Evolutionary conservation across 306 rosid species (phyloP).

Genomic region (Chamaecrista fasciculata): DNA sequence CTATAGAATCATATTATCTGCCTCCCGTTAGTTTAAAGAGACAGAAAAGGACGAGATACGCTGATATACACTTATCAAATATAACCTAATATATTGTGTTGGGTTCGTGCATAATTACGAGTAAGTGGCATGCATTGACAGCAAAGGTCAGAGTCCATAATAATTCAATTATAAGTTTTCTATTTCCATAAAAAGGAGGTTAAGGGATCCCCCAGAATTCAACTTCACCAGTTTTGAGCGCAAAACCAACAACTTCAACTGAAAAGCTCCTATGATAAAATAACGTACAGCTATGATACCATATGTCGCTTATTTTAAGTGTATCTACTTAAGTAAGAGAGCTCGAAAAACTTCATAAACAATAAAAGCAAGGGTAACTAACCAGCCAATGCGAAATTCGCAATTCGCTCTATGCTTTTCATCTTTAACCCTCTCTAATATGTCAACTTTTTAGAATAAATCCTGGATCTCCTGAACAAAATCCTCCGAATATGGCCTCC

Average conservation of each 20-base stretch:
- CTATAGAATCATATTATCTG: background rate
- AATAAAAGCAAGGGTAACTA: conserved; percentile 18
- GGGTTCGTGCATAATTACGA: background rate
- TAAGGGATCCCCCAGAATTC: background rate
- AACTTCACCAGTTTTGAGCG: background rate
- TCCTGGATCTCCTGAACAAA: conserved; percentile 39
- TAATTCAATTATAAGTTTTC: background rate
- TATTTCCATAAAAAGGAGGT: background rate
- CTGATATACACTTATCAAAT: background rate
- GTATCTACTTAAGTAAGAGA: background rate
- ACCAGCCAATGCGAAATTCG: conserved; percentile 91
- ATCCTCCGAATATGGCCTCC: conserved; percentile 37
- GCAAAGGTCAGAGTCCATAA: background rate
- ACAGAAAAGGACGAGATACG: background rate
- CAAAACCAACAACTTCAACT: background rate
- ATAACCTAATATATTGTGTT: background rate
- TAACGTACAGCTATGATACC: background rate
- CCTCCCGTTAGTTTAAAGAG: background rate
- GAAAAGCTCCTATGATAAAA: background rate
- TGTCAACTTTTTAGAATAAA: conserved; percentile 19
- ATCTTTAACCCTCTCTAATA: conserved; percentile 33
- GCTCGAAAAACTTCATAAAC: background rate
- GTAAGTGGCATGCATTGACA: background rate
- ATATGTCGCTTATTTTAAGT: background rate
- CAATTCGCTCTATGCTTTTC: conserved; percentile 83